Evolutionary conservation across 306 rosid genomes (phyloP), one percentile per base, ranked within the genome.

Genomic region (Psophocarpus tetragonolobus): DNA sequence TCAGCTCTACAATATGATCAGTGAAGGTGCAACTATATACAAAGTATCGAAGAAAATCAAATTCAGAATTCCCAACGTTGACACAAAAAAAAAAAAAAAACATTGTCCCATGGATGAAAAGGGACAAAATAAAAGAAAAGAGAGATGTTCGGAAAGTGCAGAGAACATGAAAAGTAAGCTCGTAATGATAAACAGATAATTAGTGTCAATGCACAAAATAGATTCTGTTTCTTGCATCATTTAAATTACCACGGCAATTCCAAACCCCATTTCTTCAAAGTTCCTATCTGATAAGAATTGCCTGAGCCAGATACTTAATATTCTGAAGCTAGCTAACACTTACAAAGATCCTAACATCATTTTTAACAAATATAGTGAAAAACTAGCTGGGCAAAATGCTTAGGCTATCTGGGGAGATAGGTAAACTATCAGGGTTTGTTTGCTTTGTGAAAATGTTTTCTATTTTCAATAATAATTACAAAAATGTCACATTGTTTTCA

Each of bases 1-100:
- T 83, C 77, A 87, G 79, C 89, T 88, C 91, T 75, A 32, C 81
- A 11, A 90, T 79, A 87, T 92, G 99, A 78, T 91, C 96, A 9
- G 80, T 84, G 84, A 92, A 92, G 68, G 85, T 87, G 88, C 92
- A 88, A 80, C 99, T 92, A 91, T 87, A 75, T 63, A 63, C 30
- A 77, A 74, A 77, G 44, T 50, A 83, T 67, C 79, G 53, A 83
- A 76, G 73, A 82, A 47, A 84, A 80, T 15, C 50, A 65, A 72
- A 6, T 63, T 85, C 61, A 79, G 87, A 79, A 67, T 45, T 38
- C 11, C 47, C 54, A 68, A 18, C n/a, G 35, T 75, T 5, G 15
- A 15, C 15, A 61, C 36, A 58, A 14, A 3, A 26, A 26, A 26
- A 5, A 26, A 5, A 1, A 58, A 58, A 26, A 58, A 27, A 2